Evolutionary conservation across 768 basidiomycete genomes (phyloP).

Genomic region (Goffeauzyma gilvescens): DNA sequence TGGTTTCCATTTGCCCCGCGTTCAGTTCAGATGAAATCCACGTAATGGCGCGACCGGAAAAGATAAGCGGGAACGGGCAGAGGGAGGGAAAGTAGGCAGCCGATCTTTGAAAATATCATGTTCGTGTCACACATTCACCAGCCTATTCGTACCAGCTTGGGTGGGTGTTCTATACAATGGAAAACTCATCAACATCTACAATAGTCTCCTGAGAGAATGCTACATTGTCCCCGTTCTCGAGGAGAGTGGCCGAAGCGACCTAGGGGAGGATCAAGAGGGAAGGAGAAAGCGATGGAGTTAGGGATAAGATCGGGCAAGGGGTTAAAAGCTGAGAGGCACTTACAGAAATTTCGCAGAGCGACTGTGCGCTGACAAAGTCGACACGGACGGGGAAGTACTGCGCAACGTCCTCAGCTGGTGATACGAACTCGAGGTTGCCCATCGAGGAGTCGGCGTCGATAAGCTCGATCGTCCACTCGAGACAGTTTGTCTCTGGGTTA

Average conservation of each 20-base stretch:
- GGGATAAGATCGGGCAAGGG: neutral
- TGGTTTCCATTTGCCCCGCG: neutral
- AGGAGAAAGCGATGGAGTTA: neutral
- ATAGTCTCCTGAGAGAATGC: constrained; percentile 42
- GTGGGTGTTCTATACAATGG: constrained; percentile 32
- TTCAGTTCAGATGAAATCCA: neutral
- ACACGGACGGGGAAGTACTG: constrained; percentile 86
- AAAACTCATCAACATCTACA: constrained; percentile 39
- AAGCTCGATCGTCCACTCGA: constrained; percentile 65
- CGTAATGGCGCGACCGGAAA: neutral
- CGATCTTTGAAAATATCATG: neutral
- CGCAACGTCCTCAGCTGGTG: constrained; percentile 61
- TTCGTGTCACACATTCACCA: neutral
- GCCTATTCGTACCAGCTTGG: neutral
- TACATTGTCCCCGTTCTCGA: constrained; percentile 39
- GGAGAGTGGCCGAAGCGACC: constrained; percentile 39
- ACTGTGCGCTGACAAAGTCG: constrained; percentile 59
- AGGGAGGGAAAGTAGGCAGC: neutral
- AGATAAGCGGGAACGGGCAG: neutral
- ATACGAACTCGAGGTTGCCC: constrained; percentile 78
- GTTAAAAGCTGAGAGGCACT: constrained; percentile 6
- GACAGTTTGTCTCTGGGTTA: constrained; percentile 55
- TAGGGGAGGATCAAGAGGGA: constrained; percentile 21
- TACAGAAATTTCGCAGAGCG: constrained; percentile 57
- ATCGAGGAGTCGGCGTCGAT: constrained; percentile 44